These are phyloP conservation scores for Colletotrichum salicis DNA, from an alignment of 2,329 filamentous ascomycete genomes.

Conservation along the genomic window DNA sequence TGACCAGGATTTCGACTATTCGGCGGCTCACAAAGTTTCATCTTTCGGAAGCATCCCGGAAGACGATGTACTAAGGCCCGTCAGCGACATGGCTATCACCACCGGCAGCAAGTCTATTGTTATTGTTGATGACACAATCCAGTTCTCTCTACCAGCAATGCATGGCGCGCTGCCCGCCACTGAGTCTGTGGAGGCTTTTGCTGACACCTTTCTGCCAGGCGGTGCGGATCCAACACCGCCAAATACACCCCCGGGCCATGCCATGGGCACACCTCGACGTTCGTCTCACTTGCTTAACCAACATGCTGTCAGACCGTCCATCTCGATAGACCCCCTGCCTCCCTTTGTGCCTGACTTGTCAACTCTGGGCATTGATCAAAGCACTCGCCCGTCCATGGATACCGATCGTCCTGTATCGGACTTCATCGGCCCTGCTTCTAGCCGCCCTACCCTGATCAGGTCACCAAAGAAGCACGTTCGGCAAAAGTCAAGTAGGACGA, in stretches of 20 bases:
- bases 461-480: slow-evolving; percentile 49
- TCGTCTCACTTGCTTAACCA: slow-evolving; percentile 67
- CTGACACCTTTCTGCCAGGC: slow-evolving; percentile 60
- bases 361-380: slow-evolving; percentile 46
- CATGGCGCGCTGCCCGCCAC: slow-evolving; percentile 58
- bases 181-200: slow-evolving; percentile 63
- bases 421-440: slow-evolving; percentile 40
- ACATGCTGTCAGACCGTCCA: slow-evolving; percentile 50
- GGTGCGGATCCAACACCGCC: slow-evolving; percentile 69
- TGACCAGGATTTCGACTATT: slow-evolving; percentile 51
- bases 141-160: slow-evolving; percentile 62
- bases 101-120: slow-evolving; percentile 90
- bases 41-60: slow-evolving; percentile 49
- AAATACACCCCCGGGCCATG: slow-evolving; percentile 65
- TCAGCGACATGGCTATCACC: slow-evolving; percentile 71
- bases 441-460: slow-evolving; percentile 5
- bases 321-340: slow-evolving; percentile 54
- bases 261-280: slow-evolving; percentile 58
- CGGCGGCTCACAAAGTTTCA: slow-evolving; percentile 56
- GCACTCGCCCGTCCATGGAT: slow-evolving; percentile 45
- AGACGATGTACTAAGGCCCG: slow-evolving; percentile 51
- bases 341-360: slow-evolving; percentile 60
- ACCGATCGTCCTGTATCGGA: slow-evolving; percentile 46
- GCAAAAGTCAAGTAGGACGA: slow-evolving; percentile 60
- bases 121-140: slow-evolving; percentile 78